Base-by-base conservation (phyloP, 306 rosid species). In the Lablab purpureus region DNA sequence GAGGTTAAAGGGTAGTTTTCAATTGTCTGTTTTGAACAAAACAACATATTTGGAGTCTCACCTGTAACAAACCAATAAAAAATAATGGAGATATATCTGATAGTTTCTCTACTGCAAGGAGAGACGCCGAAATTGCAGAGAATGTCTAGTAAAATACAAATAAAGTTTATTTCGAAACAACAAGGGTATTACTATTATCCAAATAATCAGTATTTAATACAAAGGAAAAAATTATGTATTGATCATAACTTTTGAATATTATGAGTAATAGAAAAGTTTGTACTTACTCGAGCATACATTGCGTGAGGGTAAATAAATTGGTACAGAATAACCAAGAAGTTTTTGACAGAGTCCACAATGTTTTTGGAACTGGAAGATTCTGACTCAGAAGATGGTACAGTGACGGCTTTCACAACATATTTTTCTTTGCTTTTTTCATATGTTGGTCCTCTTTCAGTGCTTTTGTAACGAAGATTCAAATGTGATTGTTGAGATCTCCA, bases 281-380 rank as follows among this genome's bases (percentile, higher is more conserved):
- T 32, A 85, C 98, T 86, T 82, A 89, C 90, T 89, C 64, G 91
- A 83, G 81, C 89, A 51, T 87, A 75, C 68, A 87, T 85, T 73
- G 93, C 84, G 84, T 91, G 90, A 10, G 98, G 98, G 84, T 90
- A 76, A 36, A 92, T 87, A 83, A 93, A 91, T 85, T 88, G 71
- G 71, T 86, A 87, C 71, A 91, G 0, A 28, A 37, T 4, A 1
- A 0, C 1, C 1, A 30, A 6, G 13, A 60, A 7, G 0, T 14
- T 6, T 82, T 43, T 87, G 25, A 60, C 6, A 21, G 87, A 49
- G 41, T 15, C 45, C 78, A 78, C 52, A 67, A 74, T 36, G 59
- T 25, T 84, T 81, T 85, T 81, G 5, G 78, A 27, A 68, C 66
- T 70, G 75, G 67, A 77, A 66, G 93, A 70, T 50, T 87, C 91